Evolutionary conservation across 2,329 filamentous ascomycete genomes (phyloP).

Genomic region (Claviceps lovelessii): DNA sequence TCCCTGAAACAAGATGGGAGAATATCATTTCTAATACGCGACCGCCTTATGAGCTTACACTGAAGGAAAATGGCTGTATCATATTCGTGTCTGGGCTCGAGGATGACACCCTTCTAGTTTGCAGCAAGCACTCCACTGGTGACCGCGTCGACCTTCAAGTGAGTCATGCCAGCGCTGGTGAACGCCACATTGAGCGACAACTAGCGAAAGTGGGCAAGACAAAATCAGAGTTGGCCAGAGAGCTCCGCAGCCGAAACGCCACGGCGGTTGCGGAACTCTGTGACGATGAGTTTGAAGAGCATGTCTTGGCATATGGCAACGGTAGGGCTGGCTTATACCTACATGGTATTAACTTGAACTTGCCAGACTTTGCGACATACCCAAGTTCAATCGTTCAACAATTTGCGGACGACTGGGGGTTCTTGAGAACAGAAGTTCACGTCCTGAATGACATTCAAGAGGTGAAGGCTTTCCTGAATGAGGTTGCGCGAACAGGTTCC

Average conservation of each 20-base stretch:
- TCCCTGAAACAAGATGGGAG: slow-evolving; percentile 66
- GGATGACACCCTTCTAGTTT: slow-evolving; percentile 82
- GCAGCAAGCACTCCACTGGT: slow-evolving; percentile 96
- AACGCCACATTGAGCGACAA: slow-evolving; percentile 69
- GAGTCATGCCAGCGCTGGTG: slow-evolving; percentile 76
- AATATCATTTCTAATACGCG: slow-evolving; percentile 62
- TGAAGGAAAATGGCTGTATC: slow-evolving; percentile 99
- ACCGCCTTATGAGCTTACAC: slow-evolving; percentile 85
- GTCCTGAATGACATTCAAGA: slow-evolving; percentile 58
- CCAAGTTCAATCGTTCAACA: slow-evolving; percentile 68
- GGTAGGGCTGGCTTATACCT: slow-evolving; percentile 82
- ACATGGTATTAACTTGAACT: slow-evolving; percentile 88
- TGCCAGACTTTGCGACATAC: slow-evolving; percentile 84
- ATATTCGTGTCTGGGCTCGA: slow-evolving; percentile 91
- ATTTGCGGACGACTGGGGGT: slow-evolving; percentile 88
- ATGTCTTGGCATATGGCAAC: slow-evolving; percentile 76
- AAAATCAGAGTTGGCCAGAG: slow-evolving; percentile 60
- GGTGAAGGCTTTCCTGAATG: slow-evolving; percentile 70
- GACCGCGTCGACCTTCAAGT: slow-evolving; percentile 52
- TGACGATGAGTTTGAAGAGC: slow-evolving; percentile 92
- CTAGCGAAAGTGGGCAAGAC: slow-evolving; percentile 64
- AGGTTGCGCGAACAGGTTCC: slow-evolving; percentile 73
- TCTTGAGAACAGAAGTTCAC: slow-evolving; percentile 73
- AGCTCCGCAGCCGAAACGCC: slow-evolving; percentile 66
- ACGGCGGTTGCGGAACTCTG: slow-evolving; percentile 94